Base-by-base conservation (phyloP, 1,139 yeast species). In the Protomyces gravidus region DNA sequence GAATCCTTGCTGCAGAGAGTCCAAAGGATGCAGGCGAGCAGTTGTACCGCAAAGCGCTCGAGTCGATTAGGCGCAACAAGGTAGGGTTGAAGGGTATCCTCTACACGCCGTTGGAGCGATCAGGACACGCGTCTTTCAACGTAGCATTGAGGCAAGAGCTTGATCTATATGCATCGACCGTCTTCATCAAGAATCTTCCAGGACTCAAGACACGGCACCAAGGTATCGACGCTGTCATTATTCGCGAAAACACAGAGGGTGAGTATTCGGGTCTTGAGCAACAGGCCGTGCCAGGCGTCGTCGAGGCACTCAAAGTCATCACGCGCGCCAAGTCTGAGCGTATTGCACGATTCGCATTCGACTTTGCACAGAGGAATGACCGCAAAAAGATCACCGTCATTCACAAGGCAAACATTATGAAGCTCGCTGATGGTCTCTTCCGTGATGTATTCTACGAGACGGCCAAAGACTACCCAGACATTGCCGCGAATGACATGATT, bases 401-500 rank as follows among this genome's bases (percentile, higher is more conserved):
- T 72, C 98, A 92, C 84, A 92, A 92, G 80, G 98, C 98, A 68
- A 92, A 92, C 82, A 92, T 92, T 72, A 92, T 92, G 98, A 92
- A 92, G 80, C 84, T 89, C 72, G 96, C 96, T 73, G 98, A 92
- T 74, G 98, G 98, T 75, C 82, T 92, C 71, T 92, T 92, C 83
- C 88, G 96, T 80, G 83, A 86, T 75, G 90, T 96, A 67, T 89
- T 90, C 70, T 85, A 89, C 75, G 88, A 86, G 70, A 84, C 92
- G 67, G 97, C 95, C 73, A 83, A 81, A 70, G 90, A 86, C 74
- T 65, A 65, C 55, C 92, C 95, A 65, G 86, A 85, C 65, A 82
- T 92, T 67, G 81, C 80, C 67, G 89, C 85, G 68, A 84, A 83
- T 74, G 96, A 90, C 76, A 87, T 92, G 83, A 92, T 92, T 78